Evolutionary conservation across 2,329 filamentous ascomycete species (phyloP), one percentile per base, ranked within the genome.

Genomic region (Beauveria varroae): DNA sequence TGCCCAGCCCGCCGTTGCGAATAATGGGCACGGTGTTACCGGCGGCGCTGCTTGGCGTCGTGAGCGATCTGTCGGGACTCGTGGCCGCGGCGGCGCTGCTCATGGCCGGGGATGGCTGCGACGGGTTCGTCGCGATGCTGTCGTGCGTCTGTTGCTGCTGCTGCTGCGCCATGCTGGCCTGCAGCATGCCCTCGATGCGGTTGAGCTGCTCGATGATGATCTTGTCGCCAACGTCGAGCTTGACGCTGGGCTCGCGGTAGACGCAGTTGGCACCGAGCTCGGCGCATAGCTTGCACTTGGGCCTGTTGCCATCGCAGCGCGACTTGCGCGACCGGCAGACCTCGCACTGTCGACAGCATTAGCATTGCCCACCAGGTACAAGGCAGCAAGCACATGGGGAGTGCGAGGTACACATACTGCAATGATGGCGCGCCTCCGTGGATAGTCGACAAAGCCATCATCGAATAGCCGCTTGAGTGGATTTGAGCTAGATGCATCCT

Each of bases 171-270:
- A 91, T 76, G 65, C 79, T 88, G 65, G 87, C 86, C 71, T 93
- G 88, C n/a, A 95, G 79, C 50, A 95, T 77, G 56, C 81, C 88
- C 73, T 95, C 90, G 68, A 95, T 93, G 58, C 88, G 86, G 67
- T 82, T 85, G 41, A 95, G 79, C 61, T 88, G 87, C 71, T 93
- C 90, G 43, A 95, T 77, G 64, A 95, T 95, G 61, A 95, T 79
- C 75, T 93, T 93, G 77, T 93, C 90, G 65, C 90, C 90, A 41
- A 90, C 89, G 71, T 95, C 90, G 10, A 95, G 83, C 75, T 95
- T 95, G 78, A 93, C 90, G 3, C 90, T 90, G 7, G 90, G 90
- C 71, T 95, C 90, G 65, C 90, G 84, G 73, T 95, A 95, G 65
- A 93, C 82, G 73, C 90, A 95, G 65, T 93, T 89, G 50, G 89